Evolutionary conservation across 495 filamentous ascomycete genomes (phyloP).

Genomic region (Tuber borchii): DNA sequence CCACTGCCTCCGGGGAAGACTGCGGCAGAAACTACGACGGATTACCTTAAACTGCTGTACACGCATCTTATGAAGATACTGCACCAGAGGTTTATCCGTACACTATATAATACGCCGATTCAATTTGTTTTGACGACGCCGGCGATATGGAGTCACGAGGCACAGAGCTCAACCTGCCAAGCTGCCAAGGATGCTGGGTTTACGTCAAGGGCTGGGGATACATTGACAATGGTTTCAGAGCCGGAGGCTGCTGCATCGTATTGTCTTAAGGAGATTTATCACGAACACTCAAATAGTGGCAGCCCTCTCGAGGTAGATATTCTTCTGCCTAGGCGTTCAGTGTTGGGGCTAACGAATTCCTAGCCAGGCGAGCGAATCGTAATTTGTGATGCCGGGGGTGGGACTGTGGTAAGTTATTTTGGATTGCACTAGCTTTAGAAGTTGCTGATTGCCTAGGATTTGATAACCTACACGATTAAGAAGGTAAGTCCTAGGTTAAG

Average conservation of each 20-base stretch:
- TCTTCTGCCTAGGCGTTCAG: neutral
- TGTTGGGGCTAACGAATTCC: neutral
- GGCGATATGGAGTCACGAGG: too few species aligned
- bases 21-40: constrained; percentile 5
- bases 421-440: neutral
- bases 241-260: constrained; percentile 40
- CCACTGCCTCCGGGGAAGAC: constrained; percentile 12
- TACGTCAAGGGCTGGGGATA: too few species aligned
- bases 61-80: constrained; percentile 14
- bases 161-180: too few species aligned
- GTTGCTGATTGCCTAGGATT: constrained; percentile 19
- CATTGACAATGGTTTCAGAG: too few species aligned
- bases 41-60: constrained; percentile 20
- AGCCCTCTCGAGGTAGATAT: constrained; percentile 7
- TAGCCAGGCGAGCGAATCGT: constrained; percentile 39
- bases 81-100: too few species aligned
- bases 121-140: too few species aligned
- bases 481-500: too few species aligned
- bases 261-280: constrained; percentile 22
- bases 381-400: too few species aligned
- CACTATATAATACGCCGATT: too few species aligned
- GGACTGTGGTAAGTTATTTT: constrained; percentile 25
- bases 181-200: too few species aligned
- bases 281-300: neutral
- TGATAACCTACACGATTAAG: constrained; percentile 36